phyloP scores from a whole-genome alignment of 345 rosid species.

The Pelargonium nanum region DNA sequence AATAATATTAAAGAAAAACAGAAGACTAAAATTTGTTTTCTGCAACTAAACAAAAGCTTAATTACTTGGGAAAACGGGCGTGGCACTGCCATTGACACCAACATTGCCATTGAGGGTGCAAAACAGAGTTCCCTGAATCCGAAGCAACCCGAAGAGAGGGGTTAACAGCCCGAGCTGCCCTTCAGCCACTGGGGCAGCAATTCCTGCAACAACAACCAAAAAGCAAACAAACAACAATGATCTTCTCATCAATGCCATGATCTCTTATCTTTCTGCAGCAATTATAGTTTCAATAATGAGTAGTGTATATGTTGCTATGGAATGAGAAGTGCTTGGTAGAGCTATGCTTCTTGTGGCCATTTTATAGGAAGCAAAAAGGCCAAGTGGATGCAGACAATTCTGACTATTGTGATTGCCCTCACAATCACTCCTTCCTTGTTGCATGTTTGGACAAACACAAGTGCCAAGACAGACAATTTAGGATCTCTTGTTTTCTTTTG shows the following conservation, averaged over 20 bases:
- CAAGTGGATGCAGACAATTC: constrained; percentile 22
- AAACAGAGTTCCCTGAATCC: constrained; percentile 32
- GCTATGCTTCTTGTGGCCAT: neutral
- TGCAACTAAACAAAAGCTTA: too few relatives aligned
- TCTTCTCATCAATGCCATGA: constrained; percentile 19
- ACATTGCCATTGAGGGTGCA: constrained; percentile 41
- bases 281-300: neutral
- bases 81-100: constrained; percentile 23
- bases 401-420: constrained; percentile 11
- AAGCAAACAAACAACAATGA: constrained; percentile 18
- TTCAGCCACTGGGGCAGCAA: constrained; percentile 27
- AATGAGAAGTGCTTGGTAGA: constrained; percentile 1
- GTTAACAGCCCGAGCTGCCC: constrained; percentile 40
- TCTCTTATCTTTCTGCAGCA: neutral
- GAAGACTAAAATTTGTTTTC: too few relatives aligned
- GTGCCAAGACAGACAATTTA: too few relatives aligned
- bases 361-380: constrained; percentile 21
- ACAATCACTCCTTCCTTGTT: too few relatives aligned
- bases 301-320: neutral
- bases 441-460: too few relatives aligned
- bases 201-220: constrained; percentile 8
- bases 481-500: too few relatives aligned
- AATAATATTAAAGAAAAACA: too few relatives aligned
- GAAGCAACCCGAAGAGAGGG: constrained; percentile 32
- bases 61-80: constrained; percentile 42